Evolutionary conservation across 257 asterid species (phyloP), one percentile per base, ranked within the genome.

Genomic region (Nicotiana knightiana): DNA sequence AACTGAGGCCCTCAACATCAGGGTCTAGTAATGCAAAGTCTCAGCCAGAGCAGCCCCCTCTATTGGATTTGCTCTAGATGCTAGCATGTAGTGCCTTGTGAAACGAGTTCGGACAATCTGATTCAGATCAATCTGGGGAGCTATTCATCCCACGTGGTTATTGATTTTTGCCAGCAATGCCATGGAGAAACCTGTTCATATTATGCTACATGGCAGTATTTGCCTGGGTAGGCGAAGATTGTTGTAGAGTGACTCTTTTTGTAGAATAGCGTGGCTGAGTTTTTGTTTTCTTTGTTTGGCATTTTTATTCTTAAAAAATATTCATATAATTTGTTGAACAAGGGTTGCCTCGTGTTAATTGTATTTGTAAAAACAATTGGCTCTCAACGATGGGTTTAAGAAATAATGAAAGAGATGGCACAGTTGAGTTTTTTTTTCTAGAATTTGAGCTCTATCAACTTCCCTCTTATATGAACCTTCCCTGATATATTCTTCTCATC

Each of bases 21-120:
- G 85, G 85, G 43, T 26, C 90, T 24, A 85, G 86, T 81, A 85
- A 85, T 4, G 63, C 51, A 61, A 95, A 90, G 86, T 67, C 93
- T 35, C 85, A 85, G 85, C 81, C 86, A 4, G 91, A 86, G 84
- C 94, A 91, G 85, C 93, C 97, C 17, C 92, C 97, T 66, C 89
- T 94, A 26, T 86, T 94, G 82, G 97, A 96, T 88, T 89, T 96
- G 92, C 95, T 96, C 78, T 94, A 90, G 85, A 64, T 82, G 83
- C 63, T 80, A 43, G 51, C 5, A 33, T 77, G 81, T 61, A 81
- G 81, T 57, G 62, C 73, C 54, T 61, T 30, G 17, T 15, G 62
- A 51, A 51, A 35, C 9, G 26, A 75, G 46, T 51, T 62, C 6
- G 5, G 24, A 43, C 37, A 5, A 51, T 75, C 46, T 75, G 63